Conservation (phyloP, 768 basidiomycete species). For the Hirschioporus abietinus region DNA sequence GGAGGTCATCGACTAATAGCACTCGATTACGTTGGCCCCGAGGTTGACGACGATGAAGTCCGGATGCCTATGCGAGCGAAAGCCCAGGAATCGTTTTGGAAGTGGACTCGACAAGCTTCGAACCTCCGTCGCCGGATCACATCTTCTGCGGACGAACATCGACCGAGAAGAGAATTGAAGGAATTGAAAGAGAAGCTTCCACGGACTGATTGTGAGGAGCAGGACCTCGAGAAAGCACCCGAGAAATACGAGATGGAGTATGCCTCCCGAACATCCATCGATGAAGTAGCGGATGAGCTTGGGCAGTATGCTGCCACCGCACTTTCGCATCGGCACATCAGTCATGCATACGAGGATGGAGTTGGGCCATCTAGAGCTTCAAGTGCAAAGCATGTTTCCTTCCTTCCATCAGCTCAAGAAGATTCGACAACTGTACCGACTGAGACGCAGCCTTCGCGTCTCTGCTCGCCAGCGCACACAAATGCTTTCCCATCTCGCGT, state of each 20-base stretch:
- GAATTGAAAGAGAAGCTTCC: background rate
- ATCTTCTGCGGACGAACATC: constrained; percentile 25
- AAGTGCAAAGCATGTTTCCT: constrained; percentile 9
- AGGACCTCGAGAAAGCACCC: background rate
- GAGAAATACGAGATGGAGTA: background rate
- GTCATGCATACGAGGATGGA: background rate
- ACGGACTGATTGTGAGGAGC: background rate
- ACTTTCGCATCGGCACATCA: background rate
- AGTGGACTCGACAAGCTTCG: constrained; percentile 2
- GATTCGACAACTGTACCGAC: constrained; percentile 8
- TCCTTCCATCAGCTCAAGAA: background rate
- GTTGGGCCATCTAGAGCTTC: background rate
- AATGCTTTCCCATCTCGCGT: background rate
- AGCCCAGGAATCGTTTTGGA: background rate
- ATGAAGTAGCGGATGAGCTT: constrained; percentile 3
- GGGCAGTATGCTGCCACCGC: background rate
- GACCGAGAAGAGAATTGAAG: constrained; percentile 8
- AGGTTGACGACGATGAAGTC: constrained; percentile 53
- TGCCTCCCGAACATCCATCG: background rate
- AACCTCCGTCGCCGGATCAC: constrained; percentile 6
- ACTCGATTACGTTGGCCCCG: constrained; percentile 62
- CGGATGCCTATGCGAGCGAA: constrained; percentile 31
- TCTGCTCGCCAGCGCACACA: constrained; percentile 6
- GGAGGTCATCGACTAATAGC: constrained; percentile 51
- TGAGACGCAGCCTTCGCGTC: background rate